Evolutionary conservation across 768 basidiomycete genomes (phyloP).

Genomic region (Daedaleopsis nitida): DNA sequence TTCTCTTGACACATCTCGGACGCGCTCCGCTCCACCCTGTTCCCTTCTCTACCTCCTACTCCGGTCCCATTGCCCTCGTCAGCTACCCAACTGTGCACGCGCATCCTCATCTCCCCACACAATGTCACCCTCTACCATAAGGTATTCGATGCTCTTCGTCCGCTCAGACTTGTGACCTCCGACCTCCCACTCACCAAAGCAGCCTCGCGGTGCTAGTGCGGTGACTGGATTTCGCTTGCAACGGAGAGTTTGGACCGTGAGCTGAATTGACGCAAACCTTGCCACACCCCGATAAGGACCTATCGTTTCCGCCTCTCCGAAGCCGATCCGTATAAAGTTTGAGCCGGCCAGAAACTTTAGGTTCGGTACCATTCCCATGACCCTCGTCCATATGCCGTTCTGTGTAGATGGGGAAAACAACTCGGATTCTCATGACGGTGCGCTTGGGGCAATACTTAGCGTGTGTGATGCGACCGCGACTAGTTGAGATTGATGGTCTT

Average conservation of each 20-base stretch:
- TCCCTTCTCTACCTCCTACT: background rate
- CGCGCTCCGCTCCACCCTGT: background rate
- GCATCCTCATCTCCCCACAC: background rate
- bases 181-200: background rate
- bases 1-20: background rate
- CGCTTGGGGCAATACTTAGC: no score
- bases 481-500: no score
- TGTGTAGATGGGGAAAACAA: no score
- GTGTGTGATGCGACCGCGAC: no score
- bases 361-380: background rate
- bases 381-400: background rate
- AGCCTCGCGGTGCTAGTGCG: background rate
- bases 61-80: background rate
- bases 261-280: background rate
- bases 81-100: background rate
- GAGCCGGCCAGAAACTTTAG: background rate
- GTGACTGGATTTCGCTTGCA: background rate
- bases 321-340: background rate
- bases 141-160: background rate
- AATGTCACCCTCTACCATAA: background rate
- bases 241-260: background rate
- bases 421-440: no score
- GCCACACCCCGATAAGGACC: background rate
- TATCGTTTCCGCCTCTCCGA: background rate
- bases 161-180: background rate